A percentile compares a stretch with the other conserved stretches of the same genome.
Conservation (phyloP, 1,284 basidiomycete genomes). For the Inonotus hispidus region DNA sequence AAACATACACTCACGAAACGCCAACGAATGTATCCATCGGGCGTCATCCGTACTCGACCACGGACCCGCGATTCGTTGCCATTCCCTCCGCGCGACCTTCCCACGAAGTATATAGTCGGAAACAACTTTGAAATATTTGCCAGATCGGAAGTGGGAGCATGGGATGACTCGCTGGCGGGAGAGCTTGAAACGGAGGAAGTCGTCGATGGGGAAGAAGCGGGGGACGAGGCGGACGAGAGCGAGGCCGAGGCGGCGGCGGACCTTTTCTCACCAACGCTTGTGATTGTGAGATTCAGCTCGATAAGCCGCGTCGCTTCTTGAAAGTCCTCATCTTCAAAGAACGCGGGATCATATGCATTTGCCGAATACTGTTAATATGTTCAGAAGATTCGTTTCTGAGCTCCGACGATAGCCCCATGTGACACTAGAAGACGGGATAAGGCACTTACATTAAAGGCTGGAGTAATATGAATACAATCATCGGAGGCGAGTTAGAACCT, state of each 20-base stretch:
- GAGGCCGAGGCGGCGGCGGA: conserved; percentile 24
- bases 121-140: conserved; percentile 12
- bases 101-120: conserved; percentile 51
- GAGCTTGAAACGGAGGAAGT: background rate
- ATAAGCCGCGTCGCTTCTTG: conserved; percentile 60
- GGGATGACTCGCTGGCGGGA: conserved; percentile 1
- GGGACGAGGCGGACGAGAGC: conserved; percentile 18
- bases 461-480: background rate
- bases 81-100: conserved; percentile 40
- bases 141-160: background rate
- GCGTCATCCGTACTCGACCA: conserved; percentile 50
- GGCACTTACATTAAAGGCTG: conserved; percentile 55
- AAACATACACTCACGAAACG: conserved; percentile 46
- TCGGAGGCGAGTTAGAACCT: background rate
- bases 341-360: conserved; percentile 37
- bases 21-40: conserved; percentile 54
- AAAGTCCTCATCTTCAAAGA: conserved; percentile 53
- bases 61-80: conserved; percentile 44
- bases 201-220: conserved; percentile 8
- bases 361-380: conserved; percentile 33
- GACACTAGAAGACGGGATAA: conserved; percentile 19
- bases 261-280: background rate
- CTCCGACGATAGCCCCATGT: background rate
- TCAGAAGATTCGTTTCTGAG: conserved; percentile 1
- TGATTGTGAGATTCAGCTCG: conserved; percentile 48